Evolutionary conservation across 768 basidiomycete genomes (phyloP), one percentile per base, ranked within the genome.

Genomic region (Trametes maxima): DNA sequence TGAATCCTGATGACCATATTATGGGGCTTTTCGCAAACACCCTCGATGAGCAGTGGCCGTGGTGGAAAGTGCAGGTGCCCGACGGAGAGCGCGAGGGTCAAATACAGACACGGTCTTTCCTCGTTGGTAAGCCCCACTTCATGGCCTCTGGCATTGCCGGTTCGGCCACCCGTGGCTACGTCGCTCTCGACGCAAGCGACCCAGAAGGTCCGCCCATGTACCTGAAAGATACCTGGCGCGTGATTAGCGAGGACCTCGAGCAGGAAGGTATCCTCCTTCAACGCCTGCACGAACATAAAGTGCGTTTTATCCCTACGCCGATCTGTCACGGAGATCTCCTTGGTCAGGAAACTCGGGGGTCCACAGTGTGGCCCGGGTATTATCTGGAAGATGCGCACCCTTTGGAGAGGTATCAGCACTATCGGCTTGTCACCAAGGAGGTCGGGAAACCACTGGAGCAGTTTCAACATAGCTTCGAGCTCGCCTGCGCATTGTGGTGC

Each of bases 101-200:
- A 33, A 33, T 3, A 8, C 3, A 48, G 35, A 21, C 17, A 16
- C 59, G 53, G n/a, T 22, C 14, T n/a, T 60, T 54, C 49, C 46
- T 58, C 0, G 57, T 58, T 19, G 57, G 25, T 1, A 43, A 50
- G 10, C 57, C 57, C 12, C 33, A 33, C 24, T 59, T 52, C 50
- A 10, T 5, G 11, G 39, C 57, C 7, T 82, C 82, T 67, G 47
- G 47, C 5, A 17, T 49, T 5, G 25, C 33, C 5, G 47, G 47
- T 49, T 25, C 17, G 7, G 33, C 47, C 16, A 49, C 47, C n/a
- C 47, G 47, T 35, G 43, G 43, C 43, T 44, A 44, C 43, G 8
- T 59, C 24, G 58, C 58, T 2, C 16, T 59, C 43, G 42, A 44
- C 10, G 46, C 17, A 13, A 10, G 19, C 12, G 22, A 50, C n/a